Conservation (phyloP, 2,329 filamentous ascomycete species). For the Fusarium gaditjirri region DNA sequence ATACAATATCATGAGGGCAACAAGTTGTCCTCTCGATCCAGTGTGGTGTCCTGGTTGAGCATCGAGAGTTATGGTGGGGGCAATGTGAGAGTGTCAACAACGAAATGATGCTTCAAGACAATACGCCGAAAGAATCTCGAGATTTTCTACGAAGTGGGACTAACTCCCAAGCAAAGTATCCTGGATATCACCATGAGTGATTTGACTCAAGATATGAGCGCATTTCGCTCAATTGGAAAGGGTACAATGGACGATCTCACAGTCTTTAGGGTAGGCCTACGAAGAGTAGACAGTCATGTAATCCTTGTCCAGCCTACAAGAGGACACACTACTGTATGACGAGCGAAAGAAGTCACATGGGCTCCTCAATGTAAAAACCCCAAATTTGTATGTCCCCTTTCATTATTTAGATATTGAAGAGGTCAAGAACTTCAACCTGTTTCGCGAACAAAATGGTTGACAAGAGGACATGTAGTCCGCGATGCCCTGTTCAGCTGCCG, state of each 20-base stretch:
- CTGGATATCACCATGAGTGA: accelerated
- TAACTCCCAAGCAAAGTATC: accelerated
- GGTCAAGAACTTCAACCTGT: accelerated
- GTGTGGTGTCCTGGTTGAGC: background rate
- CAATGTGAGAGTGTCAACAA: accelerated
- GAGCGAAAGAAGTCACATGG: accelerated
- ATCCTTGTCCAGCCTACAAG: accelerated
- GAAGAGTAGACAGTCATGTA: too few relatives aligned
- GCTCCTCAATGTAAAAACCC: accelerated
- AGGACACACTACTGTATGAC: accelerated
- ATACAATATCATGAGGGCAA: accelerated
- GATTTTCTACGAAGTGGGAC: accelerated
- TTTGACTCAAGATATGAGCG: accelerated
- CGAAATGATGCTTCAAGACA: accelerated
- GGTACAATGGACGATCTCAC: accelerated
- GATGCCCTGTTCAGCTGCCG: background rate
- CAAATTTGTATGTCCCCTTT: accelerated
- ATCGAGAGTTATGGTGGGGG: accelerated
- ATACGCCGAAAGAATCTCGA: accelerated
- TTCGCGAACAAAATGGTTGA: background rate
- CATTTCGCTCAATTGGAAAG: accelerated
- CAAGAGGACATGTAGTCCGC: background rate
- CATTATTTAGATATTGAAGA: accelerated
- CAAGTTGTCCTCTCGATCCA: accelerated
- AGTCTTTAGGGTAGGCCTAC: background rate